These are phyloP conservation scores for Piper longum DNA, from an alignment of 164 flowering plant species.

Conservation along the genomic window DNA sequence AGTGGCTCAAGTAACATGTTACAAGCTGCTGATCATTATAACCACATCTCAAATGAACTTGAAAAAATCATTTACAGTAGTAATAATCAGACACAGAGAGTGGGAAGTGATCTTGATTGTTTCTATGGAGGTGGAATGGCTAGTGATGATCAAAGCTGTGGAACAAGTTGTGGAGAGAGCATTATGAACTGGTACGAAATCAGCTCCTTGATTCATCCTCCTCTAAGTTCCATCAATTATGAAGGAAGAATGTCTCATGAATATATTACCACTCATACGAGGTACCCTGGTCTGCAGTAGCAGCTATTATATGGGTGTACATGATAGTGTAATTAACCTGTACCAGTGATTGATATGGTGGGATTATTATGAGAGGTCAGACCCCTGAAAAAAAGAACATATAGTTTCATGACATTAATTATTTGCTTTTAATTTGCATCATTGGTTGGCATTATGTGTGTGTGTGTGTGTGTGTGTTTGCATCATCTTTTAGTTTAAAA, in stretches of 20 bases:
- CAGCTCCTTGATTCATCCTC: slow-evolving; percentile 21
- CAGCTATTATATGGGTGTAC: neutral
- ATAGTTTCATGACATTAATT: slow-evolving; percentile 5
- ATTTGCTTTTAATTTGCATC: neutral
- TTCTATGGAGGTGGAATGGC: slow-evolving; percentile 18
- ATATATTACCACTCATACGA: slow-evolving; percentile 15
- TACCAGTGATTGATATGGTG: slow-evolving; percentile 5
- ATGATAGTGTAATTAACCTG: slow-evolving; percentile 18
- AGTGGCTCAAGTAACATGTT: slow-evolving; percentile 7
- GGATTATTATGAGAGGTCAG: slow-evolving; percentile 2
- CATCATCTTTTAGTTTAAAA: too few relatives aligned
- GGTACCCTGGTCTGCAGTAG: slow-evolving; percentile 15
- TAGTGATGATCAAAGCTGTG: slow-evolving; percentile 12
- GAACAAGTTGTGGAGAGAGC: slow-evolving; percentile 23
- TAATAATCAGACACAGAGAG: slow-evolving; percentile 7
- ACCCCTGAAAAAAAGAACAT: slow-evolving; percentile 8
- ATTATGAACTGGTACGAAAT: slow-evolving; percentile 30
- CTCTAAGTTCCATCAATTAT: slow-evolving; percentile 17
- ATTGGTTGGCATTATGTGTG: neutral
- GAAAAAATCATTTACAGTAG: slow-evolving; percentile 12
- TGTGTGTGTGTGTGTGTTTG: too few relatives aligned
- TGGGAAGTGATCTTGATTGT: slow-evolving; percentile 13
- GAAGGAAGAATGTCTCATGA: slow-evolving; percentile 18
- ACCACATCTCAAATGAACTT: slow-evolving; percentile 9
- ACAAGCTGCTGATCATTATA: slow-evolving; percentile 11